Evolutionary conservation across 345 rosid genomes (phyloP).

Genomic region (Gynandropsis gynandra): DNA sequence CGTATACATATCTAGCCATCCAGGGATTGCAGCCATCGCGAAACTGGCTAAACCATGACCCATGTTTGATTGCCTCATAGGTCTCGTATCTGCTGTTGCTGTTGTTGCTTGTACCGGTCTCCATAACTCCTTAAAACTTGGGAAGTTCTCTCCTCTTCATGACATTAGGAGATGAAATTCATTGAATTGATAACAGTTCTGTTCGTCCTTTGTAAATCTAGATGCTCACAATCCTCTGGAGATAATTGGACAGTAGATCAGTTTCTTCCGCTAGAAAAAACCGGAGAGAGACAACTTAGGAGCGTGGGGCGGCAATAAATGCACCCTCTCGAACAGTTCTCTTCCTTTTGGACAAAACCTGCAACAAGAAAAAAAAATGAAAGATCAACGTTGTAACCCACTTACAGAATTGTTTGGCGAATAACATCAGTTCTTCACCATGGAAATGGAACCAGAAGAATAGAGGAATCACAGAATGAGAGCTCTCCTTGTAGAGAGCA

Average conservation of each 20-base stretch:
- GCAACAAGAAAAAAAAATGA: slow-evolving; percentile 17
- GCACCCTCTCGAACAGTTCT: slow-evolving; percentile 4
- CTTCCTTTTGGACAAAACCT: slow-evolving; percentile 21
- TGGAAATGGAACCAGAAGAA: not conserved
- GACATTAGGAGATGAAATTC: slow-evolving; percentile 26
- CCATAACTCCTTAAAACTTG: slow-evolving; percentile 42
- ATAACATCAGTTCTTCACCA: slow-evolving; percentile 7
- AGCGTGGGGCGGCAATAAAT: not conserved
- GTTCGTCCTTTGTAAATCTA: not conserved
- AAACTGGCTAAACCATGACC: slow-evolving; percentile 79
- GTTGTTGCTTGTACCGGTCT: slow-evolving; percentile 34
- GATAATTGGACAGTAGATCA: not conserved
- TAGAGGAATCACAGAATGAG: slow-evolving; percentile 23
- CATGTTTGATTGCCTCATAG: slow-evolving; percentile 34
- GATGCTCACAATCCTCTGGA: not conserved
- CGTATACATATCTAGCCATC: slow-evolving; percentile 91
- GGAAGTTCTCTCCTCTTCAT: slow-evolving; percentile 37
- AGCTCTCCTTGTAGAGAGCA: slow-evolving; percentile 9
- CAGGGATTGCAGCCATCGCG: slow-evolving; percentile 77
- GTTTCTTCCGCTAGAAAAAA: slow-evolving; percentile 10
- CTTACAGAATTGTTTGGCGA: too few species aligned
- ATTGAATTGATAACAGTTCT: not conserved
- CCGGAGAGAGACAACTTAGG: slow-evolving; percentile 5
- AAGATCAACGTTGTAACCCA: not conserved
- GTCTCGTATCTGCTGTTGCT: slow-evolving; percentile 24